A percentile compares a stretch with the other conserved stretches of the same genome.
These are phyloP conservation scores for Stenogyne calaminthoides DNA, from an alignment of 305 asterid species.

Conservation along the genomic window DNA sequence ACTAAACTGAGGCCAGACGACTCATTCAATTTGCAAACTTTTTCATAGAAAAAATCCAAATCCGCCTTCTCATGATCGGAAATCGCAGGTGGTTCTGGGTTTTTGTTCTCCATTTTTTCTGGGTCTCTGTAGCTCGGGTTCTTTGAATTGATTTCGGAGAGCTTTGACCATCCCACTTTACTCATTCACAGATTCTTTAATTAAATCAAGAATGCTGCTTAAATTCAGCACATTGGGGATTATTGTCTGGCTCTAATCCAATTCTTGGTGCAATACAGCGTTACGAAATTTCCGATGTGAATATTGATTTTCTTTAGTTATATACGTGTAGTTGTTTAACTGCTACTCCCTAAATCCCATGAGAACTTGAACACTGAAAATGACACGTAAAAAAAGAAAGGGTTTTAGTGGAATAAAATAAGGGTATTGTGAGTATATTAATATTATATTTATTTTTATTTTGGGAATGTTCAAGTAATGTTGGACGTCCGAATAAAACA, in stretches of 20 bases:
- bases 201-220: not conserved
- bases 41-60: conserved; percentile 53
- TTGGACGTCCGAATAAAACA: no score
- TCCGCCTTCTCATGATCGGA: conserved; percentile 27
- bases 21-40: conserved; percentile 54
- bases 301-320: no score
- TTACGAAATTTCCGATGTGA: no score
- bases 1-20: conserved; percentile 68
- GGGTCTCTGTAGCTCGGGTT: not conserved
- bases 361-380: no score
- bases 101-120: conserved; percentile 35
- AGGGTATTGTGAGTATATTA: no score
- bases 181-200: not conserved
- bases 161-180: conserved; percentile 27
- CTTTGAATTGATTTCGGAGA: conserved; percentile 1
- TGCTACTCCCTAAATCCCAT: no score
- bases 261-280: not conserved
- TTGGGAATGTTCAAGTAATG: no score
- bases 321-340: no score
- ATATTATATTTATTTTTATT: no score
- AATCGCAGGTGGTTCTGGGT: conserved; percentile 23
- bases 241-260: not conserved
- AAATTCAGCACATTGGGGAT: not conserved
- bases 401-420: no score
- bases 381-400: no score